Evolutionary conservation across 2,329 filamentous ascomycete species (phyloP).

Genomic region (Aspergillus neotritici): DNA sequence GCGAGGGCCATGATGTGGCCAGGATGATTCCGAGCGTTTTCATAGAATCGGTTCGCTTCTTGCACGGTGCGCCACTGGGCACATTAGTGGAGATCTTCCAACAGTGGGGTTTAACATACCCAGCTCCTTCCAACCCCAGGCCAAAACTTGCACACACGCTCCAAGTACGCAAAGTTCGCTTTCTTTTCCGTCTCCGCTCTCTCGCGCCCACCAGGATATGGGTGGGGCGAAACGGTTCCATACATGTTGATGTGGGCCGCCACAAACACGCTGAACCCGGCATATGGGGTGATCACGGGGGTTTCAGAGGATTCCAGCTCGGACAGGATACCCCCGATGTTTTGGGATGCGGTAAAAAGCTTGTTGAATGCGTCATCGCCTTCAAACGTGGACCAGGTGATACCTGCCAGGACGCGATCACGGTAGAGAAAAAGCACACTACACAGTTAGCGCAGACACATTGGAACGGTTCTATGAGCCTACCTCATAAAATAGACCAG

Average conservation of each 20-base stretch:
- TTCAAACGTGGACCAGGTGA: constrained; percentile 6
- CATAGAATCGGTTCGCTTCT: constrained; percentile 33
- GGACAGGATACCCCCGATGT: constrained; percentile 27
- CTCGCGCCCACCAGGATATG: constrained; percentile 29
- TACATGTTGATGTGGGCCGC: constrained; percentile 37
- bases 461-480: not conserved
- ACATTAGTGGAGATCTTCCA: not conserved
- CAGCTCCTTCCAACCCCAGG: constrained; percentile 29
- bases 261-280: constrained; percentile 35
- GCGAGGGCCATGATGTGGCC: constrained; percentile 16
- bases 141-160: constrained; percentile 29
- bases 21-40: constrained; percentile 26
- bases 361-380: constrained; percentile 22
- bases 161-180: constrained; percentile 29
- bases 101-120: constrained; percentile 14
- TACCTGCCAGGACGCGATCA: constrained; percentile 24
- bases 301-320: constrained; percentile 28
- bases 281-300: constrained; percentile 33
- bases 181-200: constrained; percentile 29
- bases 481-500: constrained; percentile 36
- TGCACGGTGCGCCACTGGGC: constrained; percentile 31
- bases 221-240: constrained; percentile 28
- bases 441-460: not conserved
- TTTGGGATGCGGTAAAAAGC: constrained; percentile 30
- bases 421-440: constrained; percentile 33